Percentiles rank a stretch among this genome's conserved stretches.
These are phyloP conservation scores for Setomelanomma holmii DNA, from an alignment of 2,329 filamentous ascomycete genomes.

Conservation along the genomic window DNA sequence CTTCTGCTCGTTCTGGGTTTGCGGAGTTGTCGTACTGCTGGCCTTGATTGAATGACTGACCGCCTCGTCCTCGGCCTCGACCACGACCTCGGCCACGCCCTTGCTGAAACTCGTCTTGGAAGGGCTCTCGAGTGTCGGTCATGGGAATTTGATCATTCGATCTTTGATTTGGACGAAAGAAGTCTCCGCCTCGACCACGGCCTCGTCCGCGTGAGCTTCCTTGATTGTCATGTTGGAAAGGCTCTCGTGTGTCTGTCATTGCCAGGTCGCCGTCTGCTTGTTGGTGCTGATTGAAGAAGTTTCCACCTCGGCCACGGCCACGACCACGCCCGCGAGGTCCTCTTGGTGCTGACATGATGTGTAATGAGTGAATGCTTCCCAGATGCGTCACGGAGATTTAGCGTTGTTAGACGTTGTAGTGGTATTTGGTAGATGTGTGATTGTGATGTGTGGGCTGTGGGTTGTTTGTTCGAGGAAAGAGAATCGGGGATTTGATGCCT, in stretches of 20 bases:
- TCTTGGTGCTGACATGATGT: slow-evolving; percentile 15
- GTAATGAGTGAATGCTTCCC: not conserved
- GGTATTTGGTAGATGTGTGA: too few relatives aligned
- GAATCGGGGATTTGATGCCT: slow-evolving; percentile 1
- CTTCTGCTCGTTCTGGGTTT: slow-evolving; percentile 44
- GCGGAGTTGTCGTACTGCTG: slow-evolving; percentile 62
- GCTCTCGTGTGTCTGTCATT: slow-evolving; percentile 11
- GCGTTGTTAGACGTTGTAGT: not conserved
- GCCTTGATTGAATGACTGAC: slow-evolving; percentile 15
- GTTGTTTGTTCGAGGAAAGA: slow-evolving; percentile 1
- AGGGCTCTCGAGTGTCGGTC: not conserved
- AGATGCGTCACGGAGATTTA: not conserved
- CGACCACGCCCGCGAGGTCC: slow-evolving; percentile 28
- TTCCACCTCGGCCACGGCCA: slow-evolving; percentile 24
- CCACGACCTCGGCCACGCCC: slow-evolving; percentile 26
- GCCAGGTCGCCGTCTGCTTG: slow-evolving; percentile 13
- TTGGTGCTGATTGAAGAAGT: slow-evolving; percentile 10
- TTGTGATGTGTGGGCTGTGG: not conserved
- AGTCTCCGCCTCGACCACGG: not conserved
- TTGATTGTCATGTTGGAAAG: not conserved
- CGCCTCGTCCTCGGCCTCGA: slow-evolving; percentile 25
- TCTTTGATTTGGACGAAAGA: not conserved
- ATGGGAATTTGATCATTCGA: not conserved
- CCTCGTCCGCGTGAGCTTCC: slow-evolving; percentile 3
- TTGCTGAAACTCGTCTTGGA: slow-evolving; percentile 14